Evolutionary conservation across 768 basidiomycete species (phyloP), one percentile per base, ranked within the genome.

Genomic region (Podaxis pistillaris): DNA sequence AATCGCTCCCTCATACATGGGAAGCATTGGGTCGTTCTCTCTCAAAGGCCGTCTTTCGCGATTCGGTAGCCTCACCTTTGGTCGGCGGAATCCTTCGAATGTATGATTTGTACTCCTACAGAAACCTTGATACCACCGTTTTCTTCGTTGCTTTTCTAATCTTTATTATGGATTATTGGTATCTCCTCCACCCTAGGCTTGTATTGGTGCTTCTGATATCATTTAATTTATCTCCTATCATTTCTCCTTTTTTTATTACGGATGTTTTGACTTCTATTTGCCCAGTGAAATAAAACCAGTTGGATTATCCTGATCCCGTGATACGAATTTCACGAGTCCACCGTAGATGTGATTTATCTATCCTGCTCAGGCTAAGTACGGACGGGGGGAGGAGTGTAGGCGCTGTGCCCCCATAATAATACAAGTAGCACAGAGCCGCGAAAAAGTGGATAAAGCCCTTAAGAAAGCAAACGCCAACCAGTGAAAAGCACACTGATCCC

Each of bases 31-130:
- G 13, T 86, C 78, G 26, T 78, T 83, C 64, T 90, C 89, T 3
- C 75, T 92, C 53, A 88, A 84, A 70, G 90, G 86, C 1, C 85
- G 91, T 12, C 84, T 92, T 68, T 90, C 89, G 41, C 83, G 88
- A 51, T 87, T 93, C 63, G 90, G 90, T 22, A 91, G 89, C 69
- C 75, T 92, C 17, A 87, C 78, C 65, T 88, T 89, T 71, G 86
- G 86, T 30, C 80, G 88, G 54, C 80, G 83, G 56, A 69, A 69
- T 19, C 54, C 60, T 15, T 60, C 59, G 19, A 66, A 67, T 47
- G 49, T 65, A 51, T 68, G 60, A 66, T 40, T 53, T 55, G 55
- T 58, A 66, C 40, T 56, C 38, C 63, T 56, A 47, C 12, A 36
- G 47, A n/a, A 47, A 30, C 26, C 19, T 38, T 41, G 47, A 62